A percentile compares a stretch with the other conserved stretches of the same genome.
Evolutionary conservation across 805 yeast species (phyloP).

Genomic region (Metschnikowia drakensbergensis): DNA sequence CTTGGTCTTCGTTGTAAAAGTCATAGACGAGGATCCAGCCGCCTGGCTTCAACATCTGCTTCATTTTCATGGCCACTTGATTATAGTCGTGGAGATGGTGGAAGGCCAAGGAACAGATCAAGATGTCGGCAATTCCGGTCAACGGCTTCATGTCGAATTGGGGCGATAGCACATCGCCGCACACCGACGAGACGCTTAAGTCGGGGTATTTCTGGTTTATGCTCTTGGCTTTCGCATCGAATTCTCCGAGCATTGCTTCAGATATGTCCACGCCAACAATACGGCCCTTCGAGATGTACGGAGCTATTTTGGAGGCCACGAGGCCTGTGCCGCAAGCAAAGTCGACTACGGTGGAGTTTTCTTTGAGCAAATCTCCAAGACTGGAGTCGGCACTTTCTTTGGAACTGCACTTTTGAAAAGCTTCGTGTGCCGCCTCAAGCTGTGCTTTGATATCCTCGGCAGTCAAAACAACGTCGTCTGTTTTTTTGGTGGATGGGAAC

Average conservation of each 20-base stretch:
- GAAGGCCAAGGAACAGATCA: constrained; percentile 35
- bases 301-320: constrained; percentile 29
- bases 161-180: constrained; percentile 26
- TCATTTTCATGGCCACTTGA: constrained; percentile 27
- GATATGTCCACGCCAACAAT: constrained; percentile 39
- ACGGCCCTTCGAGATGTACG: constrained; percentile 23
- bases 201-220: constrained; percentile 4
- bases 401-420: constrained; percentile 3
- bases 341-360: constrained; percentile 29
- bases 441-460: background rate
- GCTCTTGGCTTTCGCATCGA: constrained; percentile 4
- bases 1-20: constrained; percentile 31
- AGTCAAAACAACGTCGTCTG: background rate
- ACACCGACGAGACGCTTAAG: constrained; percentile 16
- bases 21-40: constrained; percentile 38
- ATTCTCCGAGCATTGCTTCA: constrained; percentile 19
- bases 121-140: constrained; percentile 22
- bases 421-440: background rate
- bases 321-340: constrained; percentile 46
- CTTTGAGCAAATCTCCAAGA: constrained; percentile 16
- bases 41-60: constrained; percentile 28
- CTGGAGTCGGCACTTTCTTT: constrained; percentile 6
- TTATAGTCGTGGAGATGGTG: constrained; percentile 37
- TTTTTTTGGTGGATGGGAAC: constrained; percentile 7
- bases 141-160: constrained; percentile 10